Evolutionary conservation across 768 basidiomycete genomes (phyloP), one percentile per base, ranked within the genome.

Genomic region (Termitomyces heimii): DNA sequence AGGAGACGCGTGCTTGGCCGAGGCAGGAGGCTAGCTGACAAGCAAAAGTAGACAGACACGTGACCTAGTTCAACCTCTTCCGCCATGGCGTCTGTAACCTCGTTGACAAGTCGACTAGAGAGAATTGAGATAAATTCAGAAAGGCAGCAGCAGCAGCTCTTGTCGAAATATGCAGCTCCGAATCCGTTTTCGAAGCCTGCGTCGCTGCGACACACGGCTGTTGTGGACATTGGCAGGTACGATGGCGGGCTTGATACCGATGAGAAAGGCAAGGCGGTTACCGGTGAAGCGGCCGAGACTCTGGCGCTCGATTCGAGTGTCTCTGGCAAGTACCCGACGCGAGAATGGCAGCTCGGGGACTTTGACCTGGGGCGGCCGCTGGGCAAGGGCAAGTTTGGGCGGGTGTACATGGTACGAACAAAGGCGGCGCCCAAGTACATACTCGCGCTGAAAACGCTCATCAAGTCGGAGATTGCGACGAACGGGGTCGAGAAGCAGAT

Each of bases 351-450:
- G 28, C 77, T 98, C 1, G 82, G 83, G 57, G 81, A 86, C 54
- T 97, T 99, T 65, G 93, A 97, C 61, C 94, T 98, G 63, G 96
- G 97, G 12, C 84, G 94, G 5, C 94, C 95, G 2, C 80, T 99
- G 1, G 97, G 96, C 22, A 98, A 98, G 71, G 97, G 97, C 51
- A 98, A 98, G 75, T 99, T 98, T 63, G 97, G 96, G 1, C 88
- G 93, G 2, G 97, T 99, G 14, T 98, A 99, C 79, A 94, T 98
- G 88, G 93, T 96, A 37, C 85, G 95, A 54, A 98, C 96, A 24
- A 96, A 95, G 69, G 69, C 75, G 57, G 82, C 86, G 56, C 93
- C 94, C 0, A 83, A 86, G 56, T 98, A 91, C 76, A 96, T 97
- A 69, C 83, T 98, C 66, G 96, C 96, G 18, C 84, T 98, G 72